Percentiles rank a stretch among this genome's conserved stretches.
These are phyloP conservation scores for Chloris gayana DNA, from an alignment of 176 grass and related monocot genomes.

Conservation along the genomic window DNA sequence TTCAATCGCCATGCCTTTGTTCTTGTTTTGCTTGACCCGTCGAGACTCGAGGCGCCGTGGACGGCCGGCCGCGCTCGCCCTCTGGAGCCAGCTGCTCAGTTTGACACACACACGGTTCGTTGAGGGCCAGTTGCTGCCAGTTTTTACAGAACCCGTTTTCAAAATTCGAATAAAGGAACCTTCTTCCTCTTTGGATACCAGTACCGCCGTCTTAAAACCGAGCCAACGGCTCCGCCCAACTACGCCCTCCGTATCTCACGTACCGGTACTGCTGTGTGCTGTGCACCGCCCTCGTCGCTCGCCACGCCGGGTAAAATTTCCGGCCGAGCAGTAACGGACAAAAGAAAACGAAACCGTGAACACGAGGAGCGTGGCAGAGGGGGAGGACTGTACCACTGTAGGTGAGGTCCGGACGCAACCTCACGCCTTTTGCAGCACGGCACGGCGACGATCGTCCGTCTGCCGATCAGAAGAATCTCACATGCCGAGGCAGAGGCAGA, in stretches of 20 bases:
- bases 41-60: too few species aligned
- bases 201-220: not conserved
- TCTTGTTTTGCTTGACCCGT: too few species aligned
- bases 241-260: constrained; percentile 14
- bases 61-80: too few species aligned
- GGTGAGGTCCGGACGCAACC: not conserved
- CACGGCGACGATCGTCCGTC: not conserved
- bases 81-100: too few species aligned
- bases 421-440: not conserved
- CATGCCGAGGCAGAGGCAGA: constrained; percentile 3
- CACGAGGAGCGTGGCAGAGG: not conserved
- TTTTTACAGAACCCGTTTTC: not conserved
- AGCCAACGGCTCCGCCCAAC: constrained; percentile 31
- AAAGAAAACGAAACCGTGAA: not conserved
- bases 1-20: too few species aligned
- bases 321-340: not conserved
- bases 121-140: not conserved
- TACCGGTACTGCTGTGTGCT: too few species aligned
- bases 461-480: not conserved
- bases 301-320: too few species aligned
- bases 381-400: not conserved
- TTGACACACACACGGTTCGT: too few species aligned
- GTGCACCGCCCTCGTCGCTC: too few species aligned
- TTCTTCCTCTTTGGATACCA: not conserved
- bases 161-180: not conserved